These are phyloP conservation scores for Leucocoprinus leucothites DNA, from an alignment of 768 basidiomycete species.

Conservation along the genomic window DNA sequence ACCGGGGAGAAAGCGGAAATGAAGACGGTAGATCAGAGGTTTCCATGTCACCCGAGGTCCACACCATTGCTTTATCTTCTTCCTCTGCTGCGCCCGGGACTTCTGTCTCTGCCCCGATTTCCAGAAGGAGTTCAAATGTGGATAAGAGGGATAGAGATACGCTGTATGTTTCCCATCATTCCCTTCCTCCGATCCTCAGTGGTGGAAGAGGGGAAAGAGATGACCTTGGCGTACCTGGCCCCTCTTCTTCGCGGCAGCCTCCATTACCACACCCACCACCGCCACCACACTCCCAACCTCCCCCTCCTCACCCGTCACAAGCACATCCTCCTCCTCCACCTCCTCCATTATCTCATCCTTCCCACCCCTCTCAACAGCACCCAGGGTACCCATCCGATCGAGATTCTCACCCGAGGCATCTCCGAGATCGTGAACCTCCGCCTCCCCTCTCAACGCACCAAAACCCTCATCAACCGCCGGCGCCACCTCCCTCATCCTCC, in stretches of 20 bases:
- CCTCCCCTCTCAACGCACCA: constrained; percentile 9
- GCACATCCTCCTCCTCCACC: too few species aligned
- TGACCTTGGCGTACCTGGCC: constrained; percentile 34
- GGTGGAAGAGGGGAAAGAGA: constrained; percentile 18
- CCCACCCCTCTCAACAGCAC: too few species aligned
- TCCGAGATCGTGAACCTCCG: constrained; percentile 11
- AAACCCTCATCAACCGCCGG: constrained; percentile 7
- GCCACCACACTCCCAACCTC: constrained; percentile 22
- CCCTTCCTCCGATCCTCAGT: constrained; percentile 34
- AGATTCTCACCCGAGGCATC: constrained; percentile 9
- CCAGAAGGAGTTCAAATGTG: constrained; percentile 48
- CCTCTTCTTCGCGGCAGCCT: constrained; percentile 32
- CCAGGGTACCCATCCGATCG: too few species aligned
- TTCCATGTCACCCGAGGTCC: constrained; percentile 57
- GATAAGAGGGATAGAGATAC: constrained; percentile 37
- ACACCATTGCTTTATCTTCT: constrained; percentile 3
- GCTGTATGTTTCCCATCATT: constrained; percentile 25
- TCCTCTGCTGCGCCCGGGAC: not conserved
- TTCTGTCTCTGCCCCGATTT: constrained; percentile 37
- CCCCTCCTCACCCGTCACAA: too few species aligned
- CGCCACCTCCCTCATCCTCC: not conserved
- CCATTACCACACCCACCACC: not conserved
- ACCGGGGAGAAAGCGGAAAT: constrained; percentile 23
- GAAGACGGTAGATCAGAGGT: constrained; percentile 30
- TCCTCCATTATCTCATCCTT: constrained; percentile 7